A percentile compares a stretch with the other conserved stretches of the same genome.
Evolutionary conservation across 2,329 filamentous ascomycete genomes (phyloP).

Genomic region (Trichophyton benhamiae): DNA sequence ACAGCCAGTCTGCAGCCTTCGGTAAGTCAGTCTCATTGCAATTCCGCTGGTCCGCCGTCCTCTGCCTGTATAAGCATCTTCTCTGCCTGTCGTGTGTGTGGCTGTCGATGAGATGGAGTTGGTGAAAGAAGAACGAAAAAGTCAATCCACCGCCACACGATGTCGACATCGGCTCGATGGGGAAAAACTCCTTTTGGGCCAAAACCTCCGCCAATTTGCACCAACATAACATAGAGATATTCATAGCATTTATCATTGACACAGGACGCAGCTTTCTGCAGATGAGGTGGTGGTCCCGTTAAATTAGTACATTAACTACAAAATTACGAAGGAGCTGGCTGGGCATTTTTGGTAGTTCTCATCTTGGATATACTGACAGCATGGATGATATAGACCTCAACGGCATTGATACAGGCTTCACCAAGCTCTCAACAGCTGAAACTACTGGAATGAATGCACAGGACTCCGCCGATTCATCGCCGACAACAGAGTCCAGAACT

Average conservation of each 20-base stretch:
- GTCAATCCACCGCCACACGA: slow-evolving; percentile 2
- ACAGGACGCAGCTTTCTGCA: background rate
- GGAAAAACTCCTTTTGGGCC: background rate
- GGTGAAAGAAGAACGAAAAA: background rate
- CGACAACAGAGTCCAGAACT: background rate
- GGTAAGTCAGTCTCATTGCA: background rate
- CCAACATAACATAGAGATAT: background rate
- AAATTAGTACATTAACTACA: background rate
- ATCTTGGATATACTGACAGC: background rate
- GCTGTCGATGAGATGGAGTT: background rate
- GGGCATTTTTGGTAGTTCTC: background rate
- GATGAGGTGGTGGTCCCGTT: background rate
- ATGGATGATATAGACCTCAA: background rate
- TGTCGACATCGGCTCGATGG: background rate
- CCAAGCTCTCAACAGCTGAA: background rate
- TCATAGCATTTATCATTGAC: background rate
- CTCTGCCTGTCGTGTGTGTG: background rate
- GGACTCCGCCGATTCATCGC: background rate
- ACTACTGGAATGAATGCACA: background rate
- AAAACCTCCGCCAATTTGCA: background rate
- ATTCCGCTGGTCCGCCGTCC: background rate
- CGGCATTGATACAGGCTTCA: background rate
- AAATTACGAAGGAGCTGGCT: background rate
- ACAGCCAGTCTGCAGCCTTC: background rate
- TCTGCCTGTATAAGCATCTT: background rate